Evolutionary conservation across 2,329 filamentous ascomycete species (phyloP), one percentile per base, ranked within the genome.

Genomic region (Fusarium tjaetaba): DNA sequence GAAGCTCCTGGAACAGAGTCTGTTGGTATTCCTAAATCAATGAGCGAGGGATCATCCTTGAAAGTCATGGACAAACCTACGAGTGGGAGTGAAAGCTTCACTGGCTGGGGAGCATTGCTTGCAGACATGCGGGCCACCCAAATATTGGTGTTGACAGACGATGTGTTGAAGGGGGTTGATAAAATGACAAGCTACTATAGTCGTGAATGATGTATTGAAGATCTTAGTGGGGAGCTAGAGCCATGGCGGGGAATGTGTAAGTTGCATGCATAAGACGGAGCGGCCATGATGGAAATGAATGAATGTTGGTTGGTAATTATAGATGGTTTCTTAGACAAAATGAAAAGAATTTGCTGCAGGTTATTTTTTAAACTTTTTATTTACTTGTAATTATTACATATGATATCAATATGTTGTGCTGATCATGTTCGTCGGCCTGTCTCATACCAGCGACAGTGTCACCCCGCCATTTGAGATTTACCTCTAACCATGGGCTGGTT

Each of bases 1-100:
- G 92, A 75, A 97, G 90, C 84, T 96, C 93, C 81, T 93, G 94
- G 86, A 98, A 98, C 78, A 98, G 90, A 79, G 94, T 92, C 85
- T 98, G 95, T 86, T 99, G 96, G 83, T 97, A 99, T 87, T 95
- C 88, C 91, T 93, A 62, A n/a, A 58, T 43, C 18, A 51, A 60
- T 75, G 62, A 80, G 77, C 34, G 20, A n/a, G 38, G 43, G 11
- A 24, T 13, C 5, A 49, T 13, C 24, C 11, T 28, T 24, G 15
- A 26, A 16, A 38, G 15, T n/a, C 18, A 46, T 42, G 56, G 13
- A 24, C 16, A n/a, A 45, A 51, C 75, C 52, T 72, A 83, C 82
- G 66, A 84, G 77, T 73, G 93, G 93, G 70, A 96, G 87, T 70
- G 93, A 95, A 74, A 96, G 89, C 86, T 94, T 95, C 85, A 96